Base-by-base conservation (phyloP, 768 basidiomycete species). In the Arthromyces matolae region DNA sequence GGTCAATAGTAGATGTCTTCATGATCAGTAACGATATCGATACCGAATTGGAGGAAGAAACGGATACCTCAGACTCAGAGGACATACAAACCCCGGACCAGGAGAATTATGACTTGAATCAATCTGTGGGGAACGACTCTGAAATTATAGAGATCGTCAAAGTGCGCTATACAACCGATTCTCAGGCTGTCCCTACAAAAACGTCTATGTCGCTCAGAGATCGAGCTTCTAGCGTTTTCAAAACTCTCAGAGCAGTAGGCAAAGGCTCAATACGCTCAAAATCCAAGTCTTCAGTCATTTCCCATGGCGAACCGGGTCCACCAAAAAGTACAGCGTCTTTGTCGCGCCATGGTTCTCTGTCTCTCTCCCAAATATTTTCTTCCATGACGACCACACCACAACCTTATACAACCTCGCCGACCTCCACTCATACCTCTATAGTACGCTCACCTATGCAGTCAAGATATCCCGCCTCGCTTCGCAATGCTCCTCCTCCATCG, bases 121-220 rank as follows among this genome's bases (percentile, higher is more conserved):
- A 28, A 16, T 18, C 64, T 31, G 42, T 59, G 32, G 72, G 66
- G 13, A 63, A 73, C 49, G 78, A 77, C 50, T 80, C 77, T 16
- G 81, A 81, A 54, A 72, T 83, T 28, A 65, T 82, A 12, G 82
- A 84, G 59, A 76, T 84, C 24, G 68, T 84, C 31, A 81, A 79
- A 58, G 73, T 84, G 48, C 74, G 80, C 29, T 54, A 61, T 42
- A 42, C 22, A 22, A 35, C 57, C 39, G 45, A 52, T 33, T 43
- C 38, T 31, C 49, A 45, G 16, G 39, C 62, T n/a, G 36, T 62
- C 22, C 50, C 63, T 10, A 29, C 52, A 27, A 69, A 70, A 56
- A 61, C 64, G 28, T 62, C 73, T 36, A 72, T 64, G 53, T 75
- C 75, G 5, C 63, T 80, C 49, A 73, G 61, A 51, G 66, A 65